Base-by-base conservation (phyloP, 768 basidiomycete species). In the Mycena rebaudengoi region DNA sequence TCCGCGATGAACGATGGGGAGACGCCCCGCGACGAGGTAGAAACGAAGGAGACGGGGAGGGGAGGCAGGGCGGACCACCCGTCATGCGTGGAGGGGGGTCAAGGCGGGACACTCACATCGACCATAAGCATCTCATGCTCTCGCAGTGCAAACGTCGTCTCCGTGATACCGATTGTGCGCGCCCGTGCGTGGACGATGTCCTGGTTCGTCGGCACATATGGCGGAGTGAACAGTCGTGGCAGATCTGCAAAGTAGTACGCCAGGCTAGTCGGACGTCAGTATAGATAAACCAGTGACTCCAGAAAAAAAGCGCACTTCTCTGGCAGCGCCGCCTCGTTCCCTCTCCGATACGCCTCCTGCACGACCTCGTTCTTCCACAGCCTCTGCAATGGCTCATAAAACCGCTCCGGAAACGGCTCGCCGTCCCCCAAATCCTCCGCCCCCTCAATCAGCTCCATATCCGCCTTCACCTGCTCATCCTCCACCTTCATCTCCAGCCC, bases 121-220 rank as follows among this genome's bases (percentile, higher is more conserved):
- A 98, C 91, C 91, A 98, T 94, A 56, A 95, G 82, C 89, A 95
- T 89, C 68, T 93, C 90, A 60, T 94, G 90, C 41, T 90, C 91
- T 67, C 85, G 82, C 57, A 96, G 82, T 43, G 83, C 81, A 78
- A 98, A 97, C 18, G 88, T 86, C 1, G 95, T 97, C 76, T 95
- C 93, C 8, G 91, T 94, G 71, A 96, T 95, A 20, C 95, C 96
- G 16, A 94, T 95, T 23, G 96, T 96, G 60, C 95, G 89, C 37
- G 91, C 92, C 54, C 95, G 85, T 61, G 90, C 89, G 40, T 89
- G 90, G 28, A 98, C 87, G 67, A 97, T 96, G 73, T 97, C 96
- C 70, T 94, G 93, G 66, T 95, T 90, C 2, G 83, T 86, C 12
- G 96, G 96, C 37, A 80, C 75, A 72, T 93, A 98, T 1, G 75